phyloP scores from a whole-genome alignment of 306 rosid species.

The Luffa aegyptiaca region DNA sequence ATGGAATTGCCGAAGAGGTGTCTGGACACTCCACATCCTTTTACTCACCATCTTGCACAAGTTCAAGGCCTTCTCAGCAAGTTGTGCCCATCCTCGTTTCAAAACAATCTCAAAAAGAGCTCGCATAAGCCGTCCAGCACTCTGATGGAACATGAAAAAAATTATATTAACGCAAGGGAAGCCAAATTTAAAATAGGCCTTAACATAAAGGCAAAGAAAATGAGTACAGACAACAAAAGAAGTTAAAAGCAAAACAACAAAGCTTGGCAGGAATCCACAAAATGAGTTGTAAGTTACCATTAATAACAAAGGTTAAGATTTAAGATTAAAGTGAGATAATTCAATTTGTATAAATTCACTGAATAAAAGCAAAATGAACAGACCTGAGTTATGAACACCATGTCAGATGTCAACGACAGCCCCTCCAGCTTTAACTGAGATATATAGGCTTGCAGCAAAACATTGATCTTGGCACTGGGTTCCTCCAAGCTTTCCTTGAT shows the following conservation, averaged over 20 bases:
- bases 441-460: constrained; percentile 83
- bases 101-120: constrained; percentile 91
- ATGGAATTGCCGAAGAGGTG: constrained; percentile 82
- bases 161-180: not conserved
- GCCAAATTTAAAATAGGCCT: not conserved
- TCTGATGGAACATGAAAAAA: constrained; percentile 25
- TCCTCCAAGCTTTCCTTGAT: constrained; percentile 95
- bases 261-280: not conserved
- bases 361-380: constrained; percentile 3
- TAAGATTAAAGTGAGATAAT: not conserved
- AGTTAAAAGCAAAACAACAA: not conserved
- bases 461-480: constrained; percentile 95
- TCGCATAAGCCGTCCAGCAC: constrained; percentile 95
- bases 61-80: constrained; percentile 87
- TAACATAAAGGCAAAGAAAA: not conserved
- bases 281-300: not conserved
- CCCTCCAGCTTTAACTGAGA: constrained; percentile 94
- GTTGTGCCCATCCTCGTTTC: constrained; percentile 94
- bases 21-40: constrained; percentile 95
- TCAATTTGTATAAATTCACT: not conserved
- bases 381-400: constrained; percentile 98
- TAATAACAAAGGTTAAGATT: not conserved
- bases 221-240: not conserved
- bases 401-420: constrained; percentile 82
- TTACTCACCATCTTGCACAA: constrained; percentile 82